Evolutionary conservation across 2,329 filamentous ascomycete genomes (phyloP), one percentile per base, ranked within the genome.

Genomic region (Myriosclerotinia scirpicola): DNA sequence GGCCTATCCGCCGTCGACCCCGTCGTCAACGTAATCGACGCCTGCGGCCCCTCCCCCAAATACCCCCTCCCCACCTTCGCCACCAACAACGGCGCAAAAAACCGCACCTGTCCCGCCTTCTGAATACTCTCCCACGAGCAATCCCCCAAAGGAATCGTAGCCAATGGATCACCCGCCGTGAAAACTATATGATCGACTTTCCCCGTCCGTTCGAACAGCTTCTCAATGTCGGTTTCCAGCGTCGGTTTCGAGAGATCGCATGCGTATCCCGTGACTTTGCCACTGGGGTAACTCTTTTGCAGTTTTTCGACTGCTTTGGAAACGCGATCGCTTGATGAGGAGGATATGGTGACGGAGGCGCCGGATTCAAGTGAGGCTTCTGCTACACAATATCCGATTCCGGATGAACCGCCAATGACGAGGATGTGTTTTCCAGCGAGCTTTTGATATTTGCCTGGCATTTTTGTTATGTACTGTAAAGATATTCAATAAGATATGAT

Each of bases 221-320:
- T 75, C 71, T 58, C 79, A 74, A 56, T 89, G 79, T 30, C 75
- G 73, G 59, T 26, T 56, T 74, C 73, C 0, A 70, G 14, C 1
- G 22, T 60, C 0, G 66, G 64, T 2, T 64, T 68, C 0, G 69
- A 70, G 7, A 76, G 69, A 55, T 75, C 73, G 38, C 72, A 74
- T 17, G 65, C 46, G 36, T 71, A 1, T 73, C 70, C 66, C 3
- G 64, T 38, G 42, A 72, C 46, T 14, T 54, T 53, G 5, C 53
- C 50, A 5, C 42, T 44, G 1, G 71, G 72, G 44, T 70, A 72
- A 20, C 52, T 50, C 2, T 34, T 54, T 26, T 71, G 48, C 15
- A 74, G 67, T 11, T 38, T 56, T 4, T 55, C 14, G 50, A 74
- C 46, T 9, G 65, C 30, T 36, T 67, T 55, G 26, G 63, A 2